phyloP scores from a whole-genome alignment of 169 alveolate species.

The Plasmodium coatneyi region DNA sequence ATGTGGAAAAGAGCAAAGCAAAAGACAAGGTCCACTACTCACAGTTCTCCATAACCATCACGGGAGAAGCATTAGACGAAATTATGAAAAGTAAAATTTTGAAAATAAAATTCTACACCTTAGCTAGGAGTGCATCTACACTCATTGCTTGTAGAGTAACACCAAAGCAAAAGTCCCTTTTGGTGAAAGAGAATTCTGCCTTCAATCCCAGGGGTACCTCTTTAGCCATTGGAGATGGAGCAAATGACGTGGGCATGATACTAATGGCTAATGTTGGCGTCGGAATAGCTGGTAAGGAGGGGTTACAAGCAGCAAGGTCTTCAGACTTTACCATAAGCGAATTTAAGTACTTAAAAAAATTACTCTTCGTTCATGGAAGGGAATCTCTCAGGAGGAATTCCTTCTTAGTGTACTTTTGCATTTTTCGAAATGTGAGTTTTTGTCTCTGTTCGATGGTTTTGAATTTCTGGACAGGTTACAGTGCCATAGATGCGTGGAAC shows the following conservation, averaged over 20 bases:
- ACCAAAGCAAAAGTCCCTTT: conserved; percentile 97
- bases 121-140: conserved; percentile 83
- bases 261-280: conserved; percentile 98
- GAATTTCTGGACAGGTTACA: conserved; percentile 80
- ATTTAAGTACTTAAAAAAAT: conserved; percentile 88
- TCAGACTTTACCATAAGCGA: conserved; percentile 92
- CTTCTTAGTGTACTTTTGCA: conserved; percentile 84
- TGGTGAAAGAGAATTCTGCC: conserved; percentile 93
- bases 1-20: conserved; percentile 9
- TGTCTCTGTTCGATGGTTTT: conserved; percentile 79
- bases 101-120: conserved; percentile 79
- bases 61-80: conserved; percentile 86
- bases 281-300: conserved; percentile 98
- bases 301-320: conserved; percentile 94
- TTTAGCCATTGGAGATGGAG: conserved; percentile 98
- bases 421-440: conserved; percentile 81
- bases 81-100: conserved; percentile 76
- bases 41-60: conserved; percentile 82
- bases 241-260: conserved; percentile 99
- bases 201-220: conserved; percentile 84
- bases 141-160: conserved; percentile 98
- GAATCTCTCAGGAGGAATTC: conserved; percentile 87
- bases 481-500: conserved; percentile 85
- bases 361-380: conserved; percentile 91
- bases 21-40: conserved; percentile 62